A percentile compares a stretch with the other conserved stretches of the same genome.
Conservation (phyloP, 352 stramenopile species). For the Pythium graminicola region DNA sequence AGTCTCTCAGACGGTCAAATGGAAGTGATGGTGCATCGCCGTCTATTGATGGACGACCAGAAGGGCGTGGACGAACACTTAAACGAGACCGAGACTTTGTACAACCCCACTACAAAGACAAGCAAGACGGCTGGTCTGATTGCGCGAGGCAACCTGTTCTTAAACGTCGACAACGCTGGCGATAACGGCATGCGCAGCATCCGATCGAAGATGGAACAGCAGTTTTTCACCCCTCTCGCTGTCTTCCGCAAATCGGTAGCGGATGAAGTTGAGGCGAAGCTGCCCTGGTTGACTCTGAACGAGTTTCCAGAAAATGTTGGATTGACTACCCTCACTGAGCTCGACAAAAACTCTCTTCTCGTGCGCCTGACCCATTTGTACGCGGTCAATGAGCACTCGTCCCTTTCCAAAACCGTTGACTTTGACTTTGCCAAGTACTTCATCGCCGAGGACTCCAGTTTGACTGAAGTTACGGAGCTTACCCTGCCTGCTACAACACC, state of each 20-base stretch:
- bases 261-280: conserved; percentile 35
- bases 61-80: conserved; percentile 91
- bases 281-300: conserved; percentile 54
- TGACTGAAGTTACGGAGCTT: conserved; percentile 76
- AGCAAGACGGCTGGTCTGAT: conserved; percentile 52
- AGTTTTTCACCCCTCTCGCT: conserved; percentile 63
- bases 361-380: conserved; percentile 94
- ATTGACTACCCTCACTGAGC: conserved; percentile 85
- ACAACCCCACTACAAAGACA: conserved; percentile 52
- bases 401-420: conserved; percentile 62
- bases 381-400: conserved; percentile 74
- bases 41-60: conserved; percentile 89
- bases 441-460: conserved; percentile 34
- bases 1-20: conserved; percentile 88
- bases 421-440: conserved; percentile 73
- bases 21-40: conserved; percentile 98
- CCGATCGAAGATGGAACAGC: conserved; percentile 56
- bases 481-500: conserved; percentile 84
- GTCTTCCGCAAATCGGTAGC: conserved; percentile 38
- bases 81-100: conserved; percentile 89
- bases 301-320: conserved; percentile 90
- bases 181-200: conserved; percentile 48
- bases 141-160: conserved; percentile 57
- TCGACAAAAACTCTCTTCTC: conserved; percentile 75
- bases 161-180: conserved; percentile 52